Percentiles rank a stretch among this genome's conserved stretches.
phyloP scores from a whole-genome alignment of 2,329 filamentous ascomycete genomes.

The Penicillium sp. region DNA sequence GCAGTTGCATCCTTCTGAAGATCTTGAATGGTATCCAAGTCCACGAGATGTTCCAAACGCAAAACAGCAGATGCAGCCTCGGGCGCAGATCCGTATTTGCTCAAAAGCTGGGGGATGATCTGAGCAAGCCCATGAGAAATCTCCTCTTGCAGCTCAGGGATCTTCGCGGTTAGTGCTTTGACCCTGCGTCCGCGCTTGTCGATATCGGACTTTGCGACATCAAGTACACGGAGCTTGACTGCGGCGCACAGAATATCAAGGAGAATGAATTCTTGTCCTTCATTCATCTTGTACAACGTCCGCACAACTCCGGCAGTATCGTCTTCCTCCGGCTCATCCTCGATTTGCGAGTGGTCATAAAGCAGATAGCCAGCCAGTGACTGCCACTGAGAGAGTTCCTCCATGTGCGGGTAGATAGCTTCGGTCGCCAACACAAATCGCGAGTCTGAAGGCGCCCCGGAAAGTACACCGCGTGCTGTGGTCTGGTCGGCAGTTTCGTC shows the following conservation, averaged over 20 bases:
- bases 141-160: constrained; percentile 71
- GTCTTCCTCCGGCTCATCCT: constrained; percentile 54
- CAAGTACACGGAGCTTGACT: constrained; percentile 71
- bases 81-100: constrained; percentile 89
- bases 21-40: constrained; percentile 85
- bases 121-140: constrained; percentile 75
- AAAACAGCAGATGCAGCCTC: constrained; percentile 84
- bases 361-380: constrained; percentile 85
- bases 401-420: constrained; percentile 78
- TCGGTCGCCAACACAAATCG: constrained; percentile 84
- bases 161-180: constrained; percentile 62
- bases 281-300: constrained; percentile 69
- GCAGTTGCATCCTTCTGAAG: constrained; percentile 81
- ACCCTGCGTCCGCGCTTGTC: constrained; percentile 59
- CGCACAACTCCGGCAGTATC: constrained; percentile 67
- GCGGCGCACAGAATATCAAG: constrained; percentile 84
- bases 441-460: constrained; percentile 70
- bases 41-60: constrained; percentile 80
- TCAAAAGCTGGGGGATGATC: constrained; percentile 81
- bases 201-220: constrained; percentile 62
- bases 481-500: constrained; percentile 26
- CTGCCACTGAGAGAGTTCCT: constrained; percentile 84
- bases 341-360: constrained; percentile 78
- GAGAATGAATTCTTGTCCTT: constrained; percentile 79
- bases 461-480: constrained; percentile 46